Percentiles rank a stretch among this genome's conserved stretches.
Conservation (phyloP, 2,329 filamentous ascomycete species). For the Stachybotrys elegans region DNA sequence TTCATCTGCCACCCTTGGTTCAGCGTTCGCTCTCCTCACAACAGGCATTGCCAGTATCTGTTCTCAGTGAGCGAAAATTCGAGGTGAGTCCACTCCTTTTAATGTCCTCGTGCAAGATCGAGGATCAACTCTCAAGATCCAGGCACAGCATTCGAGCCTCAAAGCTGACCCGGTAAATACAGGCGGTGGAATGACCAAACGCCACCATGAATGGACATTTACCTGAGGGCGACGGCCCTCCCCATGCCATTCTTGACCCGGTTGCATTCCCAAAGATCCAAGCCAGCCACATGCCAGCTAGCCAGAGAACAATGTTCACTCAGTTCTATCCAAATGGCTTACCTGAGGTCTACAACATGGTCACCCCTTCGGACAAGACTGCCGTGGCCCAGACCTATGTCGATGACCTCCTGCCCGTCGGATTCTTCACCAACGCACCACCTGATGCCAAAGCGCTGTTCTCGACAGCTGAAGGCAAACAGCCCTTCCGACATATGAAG, state of each 20-base stretch:
- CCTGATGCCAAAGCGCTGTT: slow-evolving; percentile 28
- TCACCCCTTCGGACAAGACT: slow-evolving; percentile 14
- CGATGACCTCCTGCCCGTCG: slow-evolving; percentile 28
- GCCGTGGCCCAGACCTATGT: slow-evolving; percentile 24
- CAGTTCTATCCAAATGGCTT: slow-evolving; percentile 31
- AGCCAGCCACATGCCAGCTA: slow-evolving; percentile 16
- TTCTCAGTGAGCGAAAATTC: too few relatives aligned
- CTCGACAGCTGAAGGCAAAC: slow-evolving; percentile 29
- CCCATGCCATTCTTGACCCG: slow-evolving; percentile 10
- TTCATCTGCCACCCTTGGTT: too few relatives aligned
- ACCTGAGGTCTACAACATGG: slow-evolving; percentile 28
- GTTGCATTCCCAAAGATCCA: slow-evolving; percentile 13
- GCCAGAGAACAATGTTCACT: slow-evolving; percentile 19
- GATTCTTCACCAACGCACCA: slow-evolving; percentile 31
- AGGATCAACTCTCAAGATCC: too few relatives aligned
- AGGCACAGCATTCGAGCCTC: too few relatives aligned
- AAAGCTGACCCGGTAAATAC: too few relatives aligned
- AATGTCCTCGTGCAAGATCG: too few relatives aligned
- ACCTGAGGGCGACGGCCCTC: slow-evolving; percentile 6
- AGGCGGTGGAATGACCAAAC: background rate
- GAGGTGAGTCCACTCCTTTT: too few relatives aligned
- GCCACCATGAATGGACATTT: slow-evolving; percentile 12
- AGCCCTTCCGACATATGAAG: slow-evolving; percentile 21
- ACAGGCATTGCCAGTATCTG: too few relatives aligned
- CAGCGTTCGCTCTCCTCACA: too few relatives aligned